These are phyloP conservation scores for Erysiphe pulchra DNA, from an alignment of 2,329 filamentous ascomycete genomes.

Conservation along the genomic window DNA sequence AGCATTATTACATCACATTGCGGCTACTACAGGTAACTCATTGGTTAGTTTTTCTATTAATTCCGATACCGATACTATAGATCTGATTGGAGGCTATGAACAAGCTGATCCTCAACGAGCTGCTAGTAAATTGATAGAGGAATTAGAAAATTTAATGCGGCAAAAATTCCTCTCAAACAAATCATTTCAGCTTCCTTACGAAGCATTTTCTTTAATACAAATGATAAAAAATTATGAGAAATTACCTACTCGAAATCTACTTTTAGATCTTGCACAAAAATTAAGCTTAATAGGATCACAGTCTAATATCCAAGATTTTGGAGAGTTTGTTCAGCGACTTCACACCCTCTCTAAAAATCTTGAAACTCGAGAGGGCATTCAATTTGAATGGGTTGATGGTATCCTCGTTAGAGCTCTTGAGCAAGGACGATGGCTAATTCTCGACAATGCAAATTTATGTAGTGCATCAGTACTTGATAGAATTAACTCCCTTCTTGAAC, in stretches of 20 bases:
- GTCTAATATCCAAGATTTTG: slow-evolving; percentile 18
- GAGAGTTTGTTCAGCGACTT: slow-evolving; percentile 3
- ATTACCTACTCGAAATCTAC: slow-evolving; percentile 5
- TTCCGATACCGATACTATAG: slow-evolving; percentile 87
- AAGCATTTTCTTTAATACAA: slow-evolving; percentile 25
- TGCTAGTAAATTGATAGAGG: slow-evolving; percentile 31
- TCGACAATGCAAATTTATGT: slow-evolving; percentile 94
- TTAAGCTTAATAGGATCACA: slow-evolving; percentile 12
- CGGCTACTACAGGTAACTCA: slow-evolving; percentile 49
- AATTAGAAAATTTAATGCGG: slow-evolving; percentile 27
- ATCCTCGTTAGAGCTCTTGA: slow-evolving; percentile 71
- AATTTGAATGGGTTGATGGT: slow-evolving; percentile 92
- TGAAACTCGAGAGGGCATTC: slow-evolving; percentile 39
- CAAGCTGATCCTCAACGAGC: slow-evolving; percentile 65
- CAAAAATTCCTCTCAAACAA: slow-evolving; percentile 22
- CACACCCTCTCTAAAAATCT: slow-evolving; percentile 23
- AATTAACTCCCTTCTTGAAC: slow-evolving; percentile 81
- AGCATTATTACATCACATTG: slow-evolving; percentile 50
- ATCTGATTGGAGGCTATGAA: slow-evolving; percentile 89
- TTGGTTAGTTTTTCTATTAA: slow-evolving; percentile 74
- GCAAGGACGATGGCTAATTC: slow-evolving; percentile 69
- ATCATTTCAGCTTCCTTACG: slow-evolving; percentile 20
- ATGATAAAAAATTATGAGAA: slow-evolving; percentile 16
- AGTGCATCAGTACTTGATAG: slow-evolving; percentile 84
- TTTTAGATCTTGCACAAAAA: slow-evolving; percentile 11